phyloP scores from a whole-genome alignment of 192 early-diverging fungal genomes.

The Borealophlyctis nickersoniae region DNA sequence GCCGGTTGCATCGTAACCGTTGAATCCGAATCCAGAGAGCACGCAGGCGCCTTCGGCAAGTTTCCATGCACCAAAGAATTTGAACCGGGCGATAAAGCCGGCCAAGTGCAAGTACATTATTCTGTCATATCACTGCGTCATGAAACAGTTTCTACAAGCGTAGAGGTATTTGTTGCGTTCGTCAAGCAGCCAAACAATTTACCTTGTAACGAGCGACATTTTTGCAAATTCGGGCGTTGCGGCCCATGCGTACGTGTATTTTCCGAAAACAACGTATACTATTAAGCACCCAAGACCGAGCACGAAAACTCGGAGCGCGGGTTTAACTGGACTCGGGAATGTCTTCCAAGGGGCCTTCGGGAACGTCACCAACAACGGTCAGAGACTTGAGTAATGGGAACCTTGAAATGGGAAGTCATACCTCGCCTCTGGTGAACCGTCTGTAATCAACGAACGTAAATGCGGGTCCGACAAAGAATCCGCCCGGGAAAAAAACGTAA shows the following conservation, averaged over 20 bases:
- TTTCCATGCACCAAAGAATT: slow-evolving; percentile 68
- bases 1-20: slow-evolving; percentile 54
- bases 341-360: slow-evolving; percentile 23
- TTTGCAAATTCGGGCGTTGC: neutral
- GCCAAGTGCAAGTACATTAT: slow-evolving; percentile 28
- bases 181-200: too few species aligned
- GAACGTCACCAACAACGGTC: slow-evolving; percentile 2
- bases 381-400: neutral
- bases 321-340: slow-evolving; percentile 14
- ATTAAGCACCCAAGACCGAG: slow-evolving; percentile 12
- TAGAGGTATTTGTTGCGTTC: neutral
- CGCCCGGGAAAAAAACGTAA: slow-evolving; percentile 81
- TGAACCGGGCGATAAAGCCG: slow-evolving; percentile 30
- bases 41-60: slow-evolving; percentile 84
- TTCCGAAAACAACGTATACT: neutral
- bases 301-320: slow-evolving; percentile 20
- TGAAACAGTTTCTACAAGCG: neutral
- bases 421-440: slow-evolving; percentile 49
- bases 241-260: neutral
- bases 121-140: neutral
- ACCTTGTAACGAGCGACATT: neutral
- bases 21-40: slow-evolving; percentile 77
- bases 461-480: slow-evolving; percentile 79
- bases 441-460: slow-evolving; percentile 65
- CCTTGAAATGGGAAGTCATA: neutral